phyloP scores from a whole-genome alignment of 2,329 filamentous ascomycete genomes.

The Akanthomyces uredinophilus region DNA sequence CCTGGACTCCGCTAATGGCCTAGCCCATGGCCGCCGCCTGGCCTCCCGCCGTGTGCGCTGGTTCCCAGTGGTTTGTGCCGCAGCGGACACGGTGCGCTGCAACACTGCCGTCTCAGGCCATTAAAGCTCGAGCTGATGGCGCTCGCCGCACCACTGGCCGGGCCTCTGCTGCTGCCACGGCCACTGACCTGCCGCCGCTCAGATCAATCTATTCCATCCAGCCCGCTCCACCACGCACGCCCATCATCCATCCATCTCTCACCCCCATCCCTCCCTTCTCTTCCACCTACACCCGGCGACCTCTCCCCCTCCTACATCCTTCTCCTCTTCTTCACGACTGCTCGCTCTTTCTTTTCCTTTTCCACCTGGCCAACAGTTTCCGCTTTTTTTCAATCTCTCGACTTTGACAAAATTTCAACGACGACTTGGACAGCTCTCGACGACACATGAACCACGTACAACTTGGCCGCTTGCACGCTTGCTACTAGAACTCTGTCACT shows the following conservation, averaged over 20 bases:
- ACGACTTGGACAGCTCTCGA: background rate
- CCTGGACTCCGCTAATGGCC: too few species aligned
- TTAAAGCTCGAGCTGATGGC: too few species aligned
- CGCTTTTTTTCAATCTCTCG: conserved; percentile 13
- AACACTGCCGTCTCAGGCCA: too few species aligned
- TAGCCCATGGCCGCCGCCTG: too few species aligned
- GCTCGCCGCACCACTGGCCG: background rate
- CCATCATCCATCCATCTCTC: conserved; percentile 13
- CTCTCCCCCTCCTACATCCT: conserved; percentile 16
- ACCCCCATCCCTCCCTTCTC: conserved; percentile 16
- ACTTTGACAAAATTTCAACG: conserved; percentile 10
- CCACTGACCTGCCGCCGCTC: background rate
- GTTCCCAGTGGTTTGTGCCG: too few species aligned
- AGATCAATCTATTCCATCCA: conserved; percentile 8
- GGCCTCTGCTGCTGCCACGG: background rate
- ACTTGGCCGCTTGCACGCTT: background rate
- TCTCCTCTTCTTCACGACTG: conserved; percentile 14
- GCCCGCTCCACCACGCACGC: conserved; percentile 11
- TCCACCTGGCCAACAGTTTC: conserved; percentile 3
- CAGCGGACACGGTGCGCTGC: too few species aligned
- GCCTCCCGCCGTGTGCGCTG: too few species aligned
- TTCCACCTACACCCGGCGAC: conserved; percentile 19
- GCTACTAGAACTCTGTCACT: background rate
- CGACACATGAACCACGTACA: background rate
- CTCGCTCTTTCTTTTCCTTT: conserved; percentile 17